Evolutionary conservation across 1,139 yeast genomes (phyloP).

Genomic region (Saccharomyces pastorianus): DNA sequence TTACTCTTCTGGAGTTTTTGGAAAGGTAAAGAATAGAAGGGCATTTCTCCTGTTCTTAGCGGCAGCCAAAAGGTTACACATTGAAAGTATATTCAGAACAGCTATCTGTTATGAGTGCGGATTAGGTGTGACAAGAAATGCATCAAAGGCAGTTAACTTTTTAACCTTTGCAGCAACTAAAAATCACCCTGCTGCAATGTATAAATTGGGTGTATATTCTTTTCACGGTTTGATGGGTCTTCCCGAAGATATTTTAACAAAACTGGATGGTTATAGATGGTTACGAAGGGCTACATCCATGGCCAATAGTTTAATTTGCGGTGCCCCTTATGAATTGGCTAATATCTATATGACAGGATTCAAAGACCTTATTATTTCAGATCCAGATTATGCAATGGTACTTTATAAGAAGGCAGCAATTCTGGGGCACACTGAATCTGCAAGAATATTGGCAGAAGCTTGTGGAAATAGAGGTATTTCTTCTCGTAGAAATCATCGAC

Average conservation of each 20-base stretch:
- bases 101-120: constrained; percentile 52
- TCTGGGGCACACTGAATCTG: constrained; percentile 71
- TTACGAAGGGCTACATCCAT: constrained; percentile 70
- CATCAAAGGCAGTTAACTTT: constrained; percentile 74
- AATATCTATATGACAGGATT: constrained; percentile 75
- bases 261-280: constrained; percentile 86
- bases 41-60: constrained; percentile 70
- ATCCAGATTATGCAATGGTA: constrained; percentile 71
- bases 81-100: constrained; percentile 84
- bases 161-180: constrained; percentile 77
- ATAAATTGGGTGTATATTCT: constrained; percentile 76
- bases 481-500: not conserved
- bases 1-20: constrained; percentile 75
- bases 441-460: constrained; percentile 50
- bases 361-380: constrained; percentile 77
- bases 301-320: constrained; percentile 74
- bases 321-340: constrained; percentile 86
- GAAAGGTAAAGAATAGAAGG: constrained; percentile 70
- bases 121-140: constrained; percentile 70
- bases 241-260: constrained; percentile 52
- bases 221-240: constrained; percentile 78
- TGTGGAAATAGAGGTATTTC: not conserved
- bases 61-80: constrained; percentile 89
- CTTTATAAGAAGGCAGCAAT: constrained; percentile 81
- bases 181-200: constrained; percentile 91